Conservation (phyloP, 768 basidiomycete genomes). For the Polyporus arcularius region DNA sequence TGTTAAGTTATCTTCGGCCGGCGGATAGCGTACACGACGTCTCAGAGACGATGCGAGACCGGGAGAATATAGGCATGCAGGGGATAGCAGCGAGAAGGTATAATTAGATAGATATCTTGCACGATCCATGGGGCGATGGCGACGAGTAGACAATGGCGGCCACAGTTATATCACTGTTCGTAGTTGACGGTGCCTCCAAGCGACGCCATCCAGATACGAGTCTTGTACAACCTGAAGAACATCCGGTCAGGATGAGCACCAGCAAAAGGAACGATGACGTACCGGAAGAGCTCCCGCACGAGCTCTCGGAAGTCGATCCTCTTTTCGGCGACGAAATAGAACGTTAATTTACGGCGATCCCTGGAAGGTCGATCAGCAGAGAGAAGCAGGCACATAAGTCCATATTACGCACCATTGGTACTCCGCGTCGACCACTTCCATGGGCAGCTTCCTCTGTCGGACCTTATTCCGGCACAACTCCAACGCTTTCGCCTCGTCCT, state of each 20-base stretch:
- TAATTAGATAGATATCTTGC: slow-evolving; percentile 9
- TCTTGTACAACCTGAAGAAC: slow-evolving; percentile 78
- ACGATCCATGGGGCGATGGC: slow-evolving; percentile 8
- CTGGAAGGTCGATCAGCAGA: slow-evolving; percentile 38
- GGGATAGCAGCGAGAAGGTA: slow-evolving; percentile 7
- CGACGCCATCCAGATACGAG: slow-evolving; percentile 94
- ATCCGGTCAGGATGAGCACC: not conserved
- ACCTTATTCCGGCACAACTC: slow-evolving; percentile 92
- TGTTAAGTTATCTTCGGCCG: slow-evolving; percentile 14
- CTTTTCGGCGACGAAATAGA: slow-evolving; percentile 96
- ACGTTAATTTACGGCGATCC: slow-evolving; percentile 97
- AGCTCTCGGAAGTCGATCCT: slow-evolving; percentile 96
- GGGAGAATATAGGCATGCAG: not conserved
- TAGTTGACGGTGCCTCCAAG: slow-evolving; percentile 53
- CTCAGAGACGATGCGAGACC: not conserved
- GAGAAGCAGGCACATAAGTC: not conserved
- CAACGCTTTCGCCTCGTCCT: slow-evolving; percentile 91
- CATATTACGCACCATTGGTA: slow-evolving; percentile 82
- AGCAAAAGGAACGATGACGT: slow-evolving; percentile 26
- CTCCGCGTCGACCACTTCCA: slow-evolving; percentile 98
- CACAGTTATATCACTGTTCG: slow-evolving; percentile 38
- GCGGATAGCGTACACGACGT: slow-evolving; percentile 12
- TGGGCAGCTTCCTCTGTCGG: slow-evolving; percentile 89
- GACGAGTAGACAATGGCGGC: not conserved
- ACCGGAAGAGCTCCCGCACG: slow-evolving; percentile 93